Conservation (phyloP, 2,329 filamentous ascomycete species). For the Ophiosphaerella narmari region DNA sequence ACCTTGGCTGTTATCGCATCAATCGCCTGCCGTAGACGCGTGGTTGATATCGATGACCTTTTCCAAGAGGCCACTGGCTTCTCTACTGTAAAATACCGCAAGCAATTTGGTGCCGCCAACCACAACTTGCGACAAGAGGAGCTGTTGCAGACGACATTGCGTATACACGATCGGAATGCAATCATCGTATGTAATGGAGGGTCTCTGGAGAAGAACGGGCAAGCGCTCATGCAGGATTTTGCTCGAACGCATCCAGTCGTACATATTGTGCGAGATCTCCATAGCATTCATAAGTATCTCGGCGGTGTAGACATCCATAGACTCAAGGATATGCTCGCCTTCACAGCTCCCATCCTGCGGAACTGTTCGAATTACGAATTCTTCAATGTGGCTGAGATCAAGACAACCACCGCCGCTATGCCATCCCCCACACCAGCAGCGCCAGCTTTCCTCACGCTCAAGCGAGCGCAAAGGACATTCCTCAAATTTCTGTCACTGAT, state of each 20-base stretch:
- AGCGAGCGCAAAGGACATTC: slow-evolving; percentile 71
- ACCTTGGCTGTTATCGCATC: slow-evolving; percentile 77
- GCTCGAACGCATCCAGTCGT: slow-evolving; percentile 70
- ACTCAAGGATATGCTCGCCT: slow-evolving; percentile 62
- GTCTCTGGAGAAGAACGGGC: slow-evolving; percentile 68
- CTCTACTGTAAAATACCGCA: slow-evolving; percentile 67
- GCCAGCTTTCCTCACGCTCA: slow-evolving; percentile 68
- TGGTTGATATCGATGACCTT: slow-evolving; percentile 70
- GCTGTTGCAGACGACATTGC: slow-evolving; percentile 64
- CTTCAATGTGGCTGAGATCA: slow-evolving; percentile 70
- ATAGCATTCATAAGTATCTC: slow-evolving; percentile 68
- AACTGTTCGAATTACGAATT: slow-evolving; percentile 76
- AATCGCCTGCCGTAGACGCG: slow-evolving; percentile 68
- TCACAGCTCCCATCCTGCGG: slow-evolving; percentile 63
- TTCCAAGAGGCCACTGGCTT: slow-evolving; percentile 69
- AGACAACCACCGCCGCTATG: slow-evolving; percentile 15
- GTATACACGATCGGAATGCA: slow-evolving; percentile 62
- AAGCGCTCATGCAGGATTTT: slow-evolving; percentile 65
- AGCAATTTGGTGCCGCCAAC: slow-evolving; percentile 62
- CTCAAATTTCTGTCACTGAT: slow-evolving; percentile 69
- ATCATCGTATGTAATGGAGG: slow-evolving; percentile 74
- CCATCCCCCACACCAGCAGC: slow-evolving; percentile 38
- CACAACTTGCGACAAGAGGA: slow-evolving; percentile 68
- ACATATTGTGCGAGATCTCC: slow-evolving; percentile 68
- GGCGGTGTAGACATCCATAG: slow-evolving; percentile 58